Percentiles rank a stretch among this genome's conserved stretches.
phyloP scores from a whole-genome alignment of 371 early-diverging fungal species.

The Apophysomyces variabilis region DNA sequence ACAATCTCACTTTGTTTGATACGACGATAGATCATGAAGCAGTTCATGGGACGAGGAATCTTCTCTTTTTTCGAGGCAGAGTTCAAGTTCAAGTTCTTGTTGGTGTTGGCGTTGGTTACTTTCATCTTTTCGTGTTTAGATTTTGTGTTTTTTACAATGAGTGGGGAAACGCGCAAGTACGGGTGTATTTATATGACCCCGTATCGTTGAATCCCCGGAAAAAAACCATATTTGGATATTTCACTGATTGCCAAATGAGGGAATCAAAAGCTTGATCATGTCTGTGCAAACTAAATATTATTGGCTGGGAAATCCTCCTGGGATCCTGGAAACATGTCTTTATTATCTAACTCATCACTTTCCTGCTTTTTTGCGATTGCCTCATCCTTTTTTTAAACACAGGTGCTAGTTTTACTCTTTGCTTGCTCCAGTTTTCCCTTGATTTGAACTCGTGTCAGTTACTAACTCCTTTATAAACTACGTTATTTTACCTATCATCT shows the following conservation, averaged over 20 bases:
- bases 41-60: conserved; percentile 58
- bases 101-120: not conserved
- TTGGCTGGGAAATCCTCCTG: too few relatives aligned
- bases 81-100: not conserved
- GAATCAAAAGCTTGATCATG: too few relatives aligned
- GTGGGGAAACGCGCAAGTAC: not conserved
- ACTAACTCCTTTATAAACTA: not conserved
- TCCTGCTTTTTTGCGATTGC: too few relatives aligned
- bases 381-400: too few relatives aligned
- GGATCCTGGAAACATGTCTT: too few relatives aligned
- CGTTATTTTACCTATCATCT: conserved; percentile 22
- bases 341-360: too few relatives aligned
- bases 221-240: too few relatives aligned
- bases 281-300: too few relatives aligned
- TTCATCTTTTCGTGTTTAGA: too few relatives aligned
- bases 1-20: conserved; percentile 69
- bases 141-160: not conserved
- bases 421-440: conserved; percentile 1
- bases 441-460: conserved; percentile 1
- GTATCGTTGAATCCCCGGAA: too few relatives aligned
- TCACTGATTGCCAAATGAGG: too few relatives aligned
- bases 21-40: conserved; percentile 69
- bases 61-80: conserved; percentile 8
- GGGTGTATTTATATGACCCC: not conserved
- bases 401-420: not conserved